Evolutionary conservation across 768 basidiomycete genomes (phyloP).

Genomic region (Suillus spraguei): DNA sequence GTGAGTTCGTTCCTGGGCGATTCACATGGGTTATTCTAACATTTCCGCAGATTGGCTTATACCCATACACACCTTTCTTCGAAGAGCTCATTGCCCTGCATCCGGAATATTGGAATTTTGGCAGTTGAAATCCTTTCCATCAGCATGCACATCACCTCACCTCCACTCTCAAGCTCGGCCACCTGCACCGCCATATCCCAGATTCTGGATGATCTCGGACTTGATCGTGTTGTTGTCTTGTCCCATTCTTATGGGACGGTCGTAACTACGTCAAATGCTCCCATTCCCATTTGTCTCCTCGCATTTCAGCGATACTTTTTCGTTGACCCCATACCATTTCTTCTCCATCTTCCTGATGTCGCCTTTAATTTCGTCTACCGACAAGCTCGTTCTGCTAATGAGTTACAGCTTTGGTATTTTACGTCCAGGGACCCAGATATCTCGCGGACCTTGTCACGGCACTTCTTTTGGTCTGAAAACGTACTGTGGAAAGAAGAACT

Average conservation of each 20-base stretch:
- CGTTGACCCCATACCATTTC: slow-evolving; percentile 66
- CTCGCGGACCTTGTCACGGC: slow-evolving; percentile 55
- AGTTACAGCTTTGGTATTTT: slow-evolving; percentile 74
- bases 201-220: slow-evolving; percentile 46
- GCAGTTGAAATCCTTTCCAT: slow-evolving; percentile 63
- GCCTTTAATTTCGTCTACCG: slow-evolving; percentile 72
- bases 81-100: slow-evolving; percentile 43
- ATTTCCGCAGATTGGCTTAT: slow-evolving; percentile 56
- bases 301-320: slow-evolving; percentile 50
- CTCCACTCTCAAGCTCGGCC: slow-evolving; percentile 44
- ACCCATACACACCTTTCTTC: slow-evolving; percentile 57
- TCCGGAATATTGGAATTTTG: slow-evolving; percentile 57
- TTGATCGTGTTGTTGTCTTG: slow-evolving; percentile 44
- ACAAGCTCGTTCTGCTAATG: slow-evolving; percentile 48
- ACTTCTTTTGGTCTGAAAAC: slow-evolving; percentile 70
- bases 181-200: slow-evolving; percentile 45
- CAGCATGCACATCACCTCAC: slow-evolving; percentile 58
- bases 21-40: slow-evolving; percentile 9
- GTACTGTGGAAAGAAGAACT: slow-evolving; percentile 64
- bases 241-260: slow-evolving; percentile 69
- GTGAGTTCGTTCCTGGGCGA: slow-evolving; percentile 38
- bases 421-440: slow-evolving; percentile 65
- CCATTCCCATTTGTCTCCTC: slow-evolving; percentile 35
- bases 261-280: slow-evolving; percentile 55
- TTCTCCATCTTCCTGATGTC: slow-evolving; percentile 63